Base-by-base conservation (phyloP, 257 asterid genomes). In the Eucommia ulmoides region DNA sequence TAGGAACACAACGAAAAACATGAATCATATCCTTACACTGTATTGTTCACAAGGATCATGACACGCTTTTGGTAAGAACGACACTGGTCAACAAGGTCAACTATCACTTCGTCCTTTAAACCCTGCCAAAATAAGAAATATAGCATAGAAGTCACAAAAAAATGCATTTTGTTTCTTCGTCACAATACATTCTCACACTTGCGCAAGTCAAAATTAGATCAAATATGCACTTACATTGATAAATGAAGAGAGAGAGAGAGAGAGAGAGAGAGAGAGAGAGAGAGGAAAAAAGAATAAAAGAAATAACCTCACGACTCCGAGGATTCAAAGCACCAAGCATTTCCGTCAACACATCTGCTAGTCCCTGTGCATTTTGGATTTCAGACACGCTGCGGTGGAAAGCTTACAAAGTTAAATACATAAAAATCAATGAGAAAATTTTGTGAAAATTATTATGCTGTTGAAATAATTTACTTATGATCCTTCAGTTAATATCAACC, bases 41-140 rank as follows among this genome's bases (percentile, higher is more conserved):
- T 75, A 60, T 74, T 79, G 60, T 86, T 86, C 69, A 91, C 95
- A 51, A 91, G 98, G 74, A 80, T 45, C 80, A 79, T 81, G 71
- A 86, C 96, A 8, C 93, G 96, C 55, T 64, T 86, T 69, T 91
- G 94, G 76, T 75, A 86, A 11, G 93, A 75, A 23, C 73, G 91
- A 48, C 96, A 91, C 74, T 86, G 99, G 19, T 83, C 99, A 54
- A 83, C 92, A 65, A 91, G 79, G 79, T 91, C 96, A 48, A 79
- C 84, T 53, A 91, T 86, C 60, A 91, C 62, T 65, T 91, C 99
- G 9, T 83, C 92, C 69, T 83, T 81, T 64, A 91, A 60, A 23
- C 93, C 86, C 99, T 91, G 72, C 21, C 52, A 16, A 16, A 35
- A 52, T 42, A 29, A 56, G 9, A 25, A 41, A 24, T 8, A 11